A percentile compares a stretch with the other conserved stretches of the same genome.
Evolutionary conservation across 169 alveolate species (phyloP).

Genomic region (Eimeria sp.): DNA sequence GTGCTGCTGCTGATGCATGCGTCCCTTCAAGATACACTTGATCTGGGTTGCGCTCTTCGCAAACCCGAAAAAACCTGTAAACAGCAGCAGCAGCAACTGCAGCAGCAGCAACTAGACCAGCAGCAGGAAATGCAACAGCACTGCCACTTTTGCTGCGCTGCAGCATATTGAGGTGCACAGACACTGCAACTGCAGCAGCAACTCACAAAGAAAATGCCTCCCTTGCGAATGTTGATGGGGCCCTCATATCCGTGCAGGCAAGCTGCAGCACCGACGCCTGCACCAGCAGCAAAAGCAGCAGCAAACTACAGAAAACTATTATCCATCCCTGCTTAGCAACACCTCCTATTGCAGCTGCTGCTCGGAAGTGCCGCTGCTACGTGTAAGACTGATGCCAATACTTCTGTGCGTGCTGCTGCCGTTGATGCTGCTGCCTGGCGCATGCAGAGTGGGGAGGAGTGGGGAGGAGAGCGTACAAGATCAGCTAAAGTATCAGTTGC

Average conservation of each 20-base stretch:
- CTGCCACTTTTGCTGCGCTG: background rate
- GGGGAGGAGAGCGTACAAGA: background rate
- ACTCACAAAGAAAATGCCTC: constrained; percentile 53
- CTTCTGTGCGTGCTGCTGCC: background rate
- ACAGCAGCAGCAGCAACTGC: too few species aligned
- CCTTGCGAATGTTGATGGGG: constrained; percentile 9
- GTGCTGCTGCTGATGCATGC: background rate
- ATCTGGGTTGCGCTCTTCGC: constrained; percentile 21
- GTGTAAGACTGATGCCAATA: too few species aligned
- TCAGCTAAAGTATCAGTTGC: background rate
- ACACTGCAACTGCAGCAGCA: background rate
- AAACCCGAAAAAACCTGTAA: constrained; percentile 32
- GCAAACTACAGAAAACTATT: background rate
- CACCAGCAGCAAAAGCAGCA: constrained; percentile 15
- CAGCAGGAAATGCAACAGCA: too few species aligned
- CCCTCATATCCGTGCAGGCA: constrained; percentile 30
- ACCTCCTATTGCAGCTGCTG: background rate
- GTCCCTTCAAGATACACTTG: background rate
- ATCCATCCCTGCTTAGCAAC: background rate
- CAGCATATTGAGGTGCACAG: background rate
- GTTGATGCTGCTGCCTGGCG: constrained; percentile 6
- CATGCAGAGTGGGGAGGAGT: constrained; percentile 1
- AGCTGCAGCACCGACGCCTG: constrained; percentile 34
- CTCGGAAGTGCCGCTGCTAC: too few species aligned
- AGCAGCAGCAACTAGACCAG: too few species aligned